Base-by-base conservation (phyloP, 2,329 filamentous ascomycete species). In the Fusarium acutatum region DNA sequence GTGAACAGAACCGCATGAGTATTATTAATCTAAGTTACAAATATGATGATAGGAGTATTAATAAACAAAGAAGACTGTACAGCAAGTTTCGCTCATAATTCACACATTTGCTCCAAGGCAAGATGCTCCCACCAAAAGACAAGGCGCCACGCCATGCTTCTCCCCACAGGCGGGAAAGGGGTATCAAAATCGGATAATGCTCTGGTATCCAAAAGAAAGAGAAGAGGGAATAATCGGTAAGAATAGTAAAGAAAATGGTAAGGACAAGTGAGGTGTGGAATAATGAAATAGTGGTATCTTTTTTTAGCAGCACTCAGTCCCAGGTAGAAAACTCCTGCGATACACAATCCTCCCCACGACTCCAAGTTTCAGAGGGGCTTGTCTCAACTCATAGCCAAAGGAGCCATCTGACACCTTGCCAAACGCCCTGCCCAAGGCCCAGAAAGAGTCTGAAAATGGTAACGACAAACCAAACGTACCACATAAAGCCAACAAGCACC, bases 391-490 rank as follows among this genome's bases (percentile, higher is more conserved):
- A 94, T 75, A 96, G 81, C 94, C 94, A 97, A 72, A 97, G 83
- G 80, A 98, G 82, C 96, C 96, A 98, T 79, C 88, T 87, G n/a
- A 93, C 85, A 15, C 88, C 87, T 17, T 85, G 83, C 56, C 90
- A 84, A 0, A 89, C 78, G 6, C 90, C 91, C 50, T 88, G 88
- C 49, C 92, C 88, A 3, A 92, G 75, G 17, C 91, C 90, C 67
- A 91, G 84, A 40, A 93, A 83, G 20, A 93, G 81, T 67, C 94
- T 89, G 58, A 93, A 85, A 30, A 96, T 86, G 80, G 95, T 93
- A 30, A 98, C 95, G 38, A 97, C 86, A 67, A 97, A 90, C 95
- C 96, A 98, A 22, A 97, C 91, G 82, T 93, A 94, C 95, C 96
- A 98, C 91, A 98, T 94, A 75, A 97, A 89, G 8, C 93, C 93